Evolutionary conservation across 139 green algal species (phyloP), one percentile per base, ranked within the genome.

Genomic region (Trebouxia sp.): DNA sequence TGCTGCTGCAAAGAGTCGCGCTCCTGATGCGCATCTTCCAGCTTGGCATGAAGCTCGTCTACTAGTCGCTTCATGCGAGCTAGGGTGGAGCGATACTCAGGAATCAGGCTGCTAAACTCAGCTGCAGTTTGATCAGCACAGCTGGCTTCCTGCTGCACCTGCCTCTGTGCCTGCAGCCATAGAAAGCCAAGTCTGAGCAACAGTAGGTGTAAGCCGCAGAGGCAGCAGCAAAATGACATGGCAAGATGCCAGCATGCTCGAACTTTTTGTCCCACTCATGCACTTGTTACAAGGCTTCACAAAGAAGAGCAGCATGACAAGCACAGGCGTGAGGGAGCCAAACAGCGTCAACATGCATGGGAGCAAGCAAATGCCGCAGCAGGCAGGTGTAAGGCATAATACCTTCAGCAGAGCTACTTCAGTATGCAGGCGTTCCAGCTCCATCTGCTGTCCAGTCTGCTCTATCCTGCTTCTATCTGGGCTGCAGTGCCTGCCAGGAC

Each of bases 21-120:
- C 66, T 76, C 39, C 20, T 51, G 39, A 11, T 38, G 37, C 5
- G 41, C 22, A 24, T 48, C 66, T 24, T 50, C 66, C 66, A 76
- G 39, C 39, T 37, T 48, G 6, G 26, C 20, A 4, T 76, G 66
- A 38, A 76, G 38, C 66, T 76, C 66, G 17, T 76, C 77, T 22
- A 90, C 43, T 65, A 80, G 83, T 24, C 43, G 56, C 55, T 87
- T 58, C 62, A 84, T 47, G 28, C 65, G 67, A 37, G 51, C 26
- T 17, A 81, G 75, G 10, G 81, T 80, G 3, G 78, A 70, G 12
- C 81, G 69, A 42, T 88, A 82, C 47, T 83, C 79, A 24, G 81
- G 82, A 24, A 88, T 67, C 1, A 88, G 76, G 2, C 75, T 76
- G 9, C 81, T 75, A 38, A 90, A 62, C 20, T 83, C 66, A 50